Evolutionary conservation across 2,329 filamentous ascomycete genomes (phyloP).

Genomic region (Aschersonia sp.): DNA sequence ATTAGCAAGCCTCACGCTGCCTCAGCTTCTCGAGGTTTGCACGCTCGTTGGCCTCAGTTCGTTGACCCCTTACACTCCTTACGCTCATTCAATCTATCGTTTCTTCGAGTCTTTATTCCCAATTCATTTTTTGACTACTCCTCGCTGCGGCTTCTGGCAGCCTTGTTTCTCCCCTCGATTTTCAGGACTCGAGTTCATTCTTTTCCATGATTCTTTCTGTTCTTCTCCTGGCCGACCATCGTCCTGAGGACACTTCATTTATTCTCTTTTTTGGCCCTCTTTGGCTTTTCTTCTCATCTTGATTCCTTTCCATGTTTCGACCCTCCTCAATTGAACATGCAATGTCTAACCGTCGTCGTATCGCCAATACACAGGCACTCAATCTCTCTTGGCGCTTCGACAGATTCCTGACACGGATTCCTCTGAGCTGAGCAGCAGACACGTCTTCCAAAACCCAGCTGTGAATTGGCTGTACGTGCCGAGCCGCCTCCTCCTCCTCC

Average conservation of each 20-base stretch:
- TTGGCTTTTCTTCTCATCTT: constrained; percentile 11
- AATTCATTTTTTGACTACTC: background rate
- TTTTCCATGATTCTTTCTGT: constrained; percentile 3
- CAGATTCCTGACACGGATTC: constrained; percentile 2
- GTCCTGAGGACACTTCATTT: constrained; percentile 4
- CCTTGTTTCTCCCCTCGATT: background rate
- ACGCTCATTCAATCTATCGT: constrained; percentile 5
- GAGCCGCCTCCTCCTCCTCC: background rate
- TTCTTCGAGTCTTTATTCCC: constrained; percentile 4
- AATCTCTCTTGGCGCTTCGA: constrained; percentile 8
- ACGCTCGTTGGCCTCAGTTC: constrained; percentile 19
- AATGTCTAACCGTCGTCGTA: constrained; percentile 42
- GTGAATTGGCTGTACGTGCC: background rate
- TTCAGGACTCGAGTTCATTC: background rate
- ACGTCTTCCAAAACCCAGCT: background rate
- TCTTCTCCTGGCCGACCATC: constrained; percentile 5
- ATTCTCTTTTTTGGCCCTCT: constrained; percentile 12
- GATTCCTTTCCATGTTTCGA: constrained; percentile 6
- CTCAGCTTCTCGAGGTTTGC: constrained; percentile 10
- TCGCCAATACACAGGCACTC: constrained; percentile 32
- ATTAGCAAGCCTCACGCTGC: constrained; percentile 5
- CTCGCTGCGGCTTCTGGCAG: background rate
- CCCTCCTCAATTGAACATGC: constrained; percentile 22
- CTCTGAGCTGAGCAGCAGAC: constrained; percentile 1
- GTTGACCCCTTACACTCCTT: constrained; percentile 9